phyloP scores from a whole-genome alignment of 176 grass and related monocot species.

The Musa acuminata region DNA sequence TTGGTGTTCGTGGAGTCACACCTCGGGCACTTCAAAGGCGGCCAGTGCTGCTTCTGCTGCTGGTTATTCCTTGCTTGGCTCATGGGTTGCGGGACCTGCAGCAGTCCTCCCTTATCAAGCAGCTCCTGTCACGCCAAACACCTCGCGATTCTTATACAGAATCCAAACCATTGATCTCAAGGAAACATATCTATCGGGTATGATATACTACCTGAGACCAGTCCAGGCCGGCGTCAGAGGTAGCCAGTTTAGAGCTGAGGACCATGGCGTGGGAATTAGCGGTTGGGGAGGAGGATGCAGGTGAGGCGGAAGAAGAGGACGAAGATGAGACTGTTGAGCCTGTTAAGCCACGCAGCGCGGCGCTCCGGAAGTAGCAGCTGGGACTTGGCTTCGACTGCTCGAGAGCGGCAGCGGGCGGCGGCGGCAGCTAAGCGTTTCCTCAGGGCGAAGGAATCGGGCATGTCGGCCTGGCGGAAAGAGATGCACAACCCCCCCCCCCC shows the following conservation, averaged over 20 bases:
- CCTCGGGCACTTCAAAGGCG: slow-evolving; percentile 60
- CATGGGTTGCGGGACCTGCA: slow-evolving; percentile 2
- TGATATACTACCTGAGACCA: slow-evolving; percentile 2
- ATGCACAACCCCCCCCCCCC: background rate
- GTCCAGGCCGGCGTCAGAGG: background rate
- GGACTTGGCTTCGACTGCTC: background rate
- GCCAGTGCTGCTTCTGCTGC: slow-evolving; percentile 39
- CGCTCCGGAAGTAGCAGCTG: slow-evolving; percentile 3
- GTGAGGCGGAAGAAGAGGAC: slow-evolving; percentile 10
- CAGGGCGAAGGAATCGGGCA: background rate
- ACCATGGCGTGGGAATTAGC: slow-evolving; percentile 3
- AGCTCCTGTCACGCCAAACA: background rate
- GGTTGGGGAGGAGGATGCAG: slow-evolving; percentile 11
- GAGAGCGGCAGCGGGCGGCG: background rate
- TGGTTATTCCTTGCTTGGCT: slow-evolving; percentile 9
- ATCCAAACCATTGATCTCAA: background rate
- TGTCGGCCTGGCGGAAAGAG: background rate
- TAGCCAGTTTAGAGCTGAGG: slow-evolving; percentile 13
- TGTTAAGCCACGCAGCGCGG: slow-evolving; percentile 6
- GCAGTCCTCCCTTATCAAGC: background rate
- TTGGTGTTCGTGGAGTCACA: slow-evolving; percentile 83
- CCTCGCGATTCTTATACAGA: background rate
- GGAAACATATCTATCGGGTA: background rate
- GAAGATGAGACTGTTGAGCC: slow-evolving; percentile 13
- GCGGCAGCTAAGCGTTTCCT: slow-evolving; percentile 5